Evolutionary conservation across 768 basidiomycete genomes (phyloP).

Genomic region (Boletus coccyginus): DNA sequence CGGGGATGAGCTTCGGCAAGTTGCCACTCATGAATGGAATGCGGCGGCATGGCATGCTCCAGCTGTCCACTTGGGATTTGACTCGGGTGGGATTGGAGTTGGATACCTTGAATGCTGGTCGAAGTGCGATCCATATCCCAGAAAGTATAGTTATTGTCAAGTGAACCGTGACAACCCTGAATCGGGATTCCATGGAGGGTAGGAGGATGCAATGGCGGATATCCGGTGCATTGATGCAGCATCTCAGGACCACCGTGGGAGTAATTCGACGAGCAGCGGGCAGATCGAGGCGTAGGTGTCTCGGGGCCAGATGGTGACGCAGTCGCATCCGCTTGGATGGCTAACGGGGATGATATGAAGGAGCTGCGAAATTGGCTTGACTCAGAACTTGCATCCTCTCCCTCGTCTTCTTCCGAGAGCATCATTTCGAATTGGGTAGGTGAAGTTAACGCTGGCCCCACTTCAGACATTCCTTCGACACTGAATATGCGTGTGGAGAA

Average conservation of each 20-base stretch:
- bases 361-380: conserved; percentile 9
- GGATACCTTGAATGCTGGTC: not conserved
- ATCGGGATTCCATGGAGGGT: not conserved
- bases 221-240: not conserved
- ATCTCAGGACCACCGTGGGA: not conserved
- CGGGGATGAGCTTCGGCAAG: not conserved
- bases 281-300: not conserved
- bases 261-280: not conserved
- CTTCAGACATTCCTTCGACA: conserved; percentile 20
- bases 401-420: conserved; percentile 20
- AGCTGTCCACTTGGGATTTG: not conserved
- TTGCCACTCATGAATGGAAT: conserved; percentile 7
- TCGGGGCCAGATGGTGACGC: not conserved
- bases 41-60: not conserved
- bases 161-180: not conserved
- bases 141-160: not conserved
- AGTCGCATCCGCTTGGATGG: conserved; percentile 2
- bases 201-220: not conserved
- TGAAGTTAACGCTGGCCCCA: conserved; percentile 18
- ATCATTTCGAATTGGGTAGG: conserved; percentile 21
- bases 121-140: conserved; percentile 1
- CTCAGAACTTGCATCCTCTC: conserved; percentile 10
- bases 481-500: conserved; percentile 23
- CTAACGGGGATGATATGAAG: conserved; percentile 9
- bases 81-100: not conserved